Evolutionary conservation across 768 basidiomycete genomes (phyloP).

Genomic region (Coprinopsis sp.): DNA sequence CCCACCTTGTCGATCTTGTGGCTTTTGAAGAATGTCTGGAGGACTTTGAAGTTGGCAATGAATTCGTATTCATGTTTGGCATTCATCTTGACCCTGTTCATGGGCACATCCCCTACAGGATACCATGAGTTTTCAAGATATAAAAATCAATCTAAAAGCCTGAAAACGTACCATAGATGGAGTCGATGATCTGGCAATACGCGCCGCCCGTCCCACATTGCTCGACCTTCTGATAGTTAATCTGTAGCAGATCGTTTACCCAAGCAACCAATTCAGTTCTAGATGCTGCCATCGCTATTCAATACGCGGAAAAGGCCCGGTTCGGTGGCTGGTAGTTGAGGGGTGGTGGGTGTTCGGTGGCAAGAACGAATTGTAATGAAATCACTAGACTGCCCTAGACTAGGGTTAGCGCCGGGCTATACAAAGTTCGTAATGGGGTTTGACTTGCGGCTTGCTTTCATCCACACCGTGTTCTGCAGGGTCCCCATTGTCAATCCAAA

Average conservation of each 20-base stretch:
- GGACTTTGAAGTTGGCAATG: conserved; percentile 90
- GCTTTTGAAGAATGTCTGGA: conserved; percentile 87
- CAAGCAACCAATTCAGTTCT: conserved; percentile 86
- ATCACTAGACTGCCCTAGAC: background rate
- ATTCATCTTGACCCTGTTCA: conserved; percentile 91
- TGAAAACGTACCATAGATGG: conserved; percentile 72
- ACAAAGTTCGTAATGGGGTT: background rate
- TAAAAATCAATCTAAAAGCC: conserved; percentile 11
- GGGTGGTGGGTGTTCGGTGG: background rate
- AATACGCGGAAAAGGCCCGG: background rate
- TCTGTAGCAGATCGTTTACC: conserved; percentile 90
- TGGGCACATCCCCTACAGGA: conserved; percentile 76
- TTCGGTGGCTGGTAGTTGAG: background rate
- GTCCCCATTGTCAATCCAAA: too few species aligned
- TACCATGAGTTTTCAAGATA: conserved; percentile 9
- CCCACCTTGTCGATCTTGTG: conserved; percentile 93
- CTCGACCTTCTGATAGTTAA: conserved; percentile 90
- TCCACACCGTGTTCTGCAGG: too few species aligned
- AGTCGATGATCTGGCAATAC: conserved; percentile 94
- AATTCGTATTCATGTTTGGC: conserved; percentile 97
- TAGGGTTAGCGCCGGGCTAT: background rate
- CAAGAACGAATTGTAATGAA: conserved; percentile 5
- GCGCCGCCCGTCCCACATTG: conserved; percentile 89
- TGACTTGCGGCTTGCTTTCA: too few species aligned
- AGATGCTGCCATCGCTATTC: conserved; percentile 54